These are phyloP conservation scores for Sarocladium strictum DNA, from an alignment of 2,329 filamentous ascomycete species.

Conservation along the genomic window DNA sequence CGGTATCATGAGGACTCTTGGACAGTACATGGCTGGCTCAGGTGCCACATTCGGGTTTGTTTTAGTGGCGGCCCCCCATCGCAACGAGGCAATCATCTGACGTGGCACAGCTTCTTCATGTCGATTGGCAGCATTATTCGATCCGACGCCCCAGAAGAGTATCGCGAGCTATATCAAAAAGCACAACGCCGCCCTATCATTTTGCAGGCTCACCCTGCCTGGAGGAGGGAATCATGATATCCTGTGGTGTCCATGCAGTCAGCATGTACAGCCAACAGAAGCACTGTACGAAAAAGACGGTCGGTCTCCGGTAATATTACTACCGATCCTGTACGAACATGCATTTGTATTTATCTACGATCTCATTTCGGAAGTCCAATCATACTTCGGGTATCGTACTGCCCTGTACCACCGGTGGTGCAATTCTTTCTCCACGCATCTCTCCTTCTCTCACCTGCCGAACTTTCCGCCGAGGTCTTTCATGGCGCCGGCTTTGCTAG, in stretches of 20 bases:
- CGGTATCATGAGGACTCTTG: slow-evolving; percentile 87
- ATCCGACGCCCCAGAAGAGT: slow-evolving; percentile 75
- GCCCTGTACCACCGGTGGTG: neutral
- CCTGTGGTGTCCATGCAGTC: neutral
- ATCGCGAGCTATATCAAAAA: slow-evolving; percentile 68
- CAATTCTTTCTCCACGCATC: neutral
- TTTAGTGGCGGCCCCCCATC: neutral
- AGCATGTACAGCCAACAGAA: neutral
- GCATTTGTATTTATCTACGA: slow-evolving; percentile 5
- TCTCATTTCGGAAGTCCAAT: neutral
- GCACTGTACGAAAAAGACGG: neutral
- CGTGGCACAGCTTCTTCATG: slow-evolving; percentile 76
- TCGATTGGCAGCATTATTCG: slow-evolving; percentile 95
- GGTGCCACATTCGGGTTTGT: slow-evolving; percentile 89
- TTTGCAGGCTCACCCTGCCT: slow-evolving; percentile 30
- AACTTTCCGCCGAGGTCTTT: neutral
- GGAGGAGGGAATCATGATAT: slow-evolving; percentile 22
- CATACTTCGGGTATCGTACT: slow-evolving; percentile 2
- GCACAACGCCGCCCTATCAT: slow-evolving; percentile 71
- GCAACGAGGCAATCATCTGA: neutral
- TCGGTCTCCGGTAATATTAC: neutral
- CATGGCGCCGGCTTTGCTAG: neutral
- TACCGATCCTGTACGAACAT: slow-evolving; percentile 2
- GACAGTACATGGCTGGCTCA: slow-evolving; percentile 94
- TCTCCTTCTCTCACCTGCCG: neutral